phyloP scores from a whole-genome alignment of 2,329 filamentous ascomycete species.

The Trichophyton verrucosum region DNA sequence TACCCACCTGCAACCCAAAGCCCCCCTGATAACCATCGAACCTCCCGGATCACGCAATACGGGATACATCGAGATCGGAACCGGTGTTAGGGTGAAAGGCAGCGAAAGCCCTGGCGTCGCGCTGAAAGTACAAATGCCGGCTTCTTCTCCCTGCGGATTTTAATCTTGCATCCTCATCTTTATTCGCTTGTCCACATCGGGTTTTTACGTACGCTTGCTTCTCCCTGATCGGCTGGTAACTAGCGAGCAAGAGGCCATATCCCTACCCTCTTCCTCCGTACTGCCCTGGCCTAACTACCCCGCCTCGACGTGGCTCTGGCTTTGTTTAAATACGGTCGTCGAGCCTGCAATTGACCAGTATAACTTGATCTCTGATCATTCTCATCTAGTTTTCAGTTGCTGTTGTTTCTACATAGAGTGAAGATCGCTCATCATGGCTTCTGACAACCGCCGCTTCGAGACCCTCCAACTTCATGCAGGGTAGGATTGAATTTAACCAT shows the following conservation, averaged over 20 bases:
- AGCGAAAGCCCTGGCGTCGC: too few species aligned
- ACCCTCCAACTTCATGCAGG: slow-evolving; percentile 78
- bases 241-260: background rate
- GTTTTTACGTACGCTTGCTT: background rate
- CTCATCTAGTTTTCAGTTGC: background rate
- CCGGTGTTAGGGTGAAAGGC: too few species aligned
- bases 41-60: slow-evolving; percentile 1
- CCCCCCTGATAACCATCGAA: background rate
- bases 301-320: background rate
- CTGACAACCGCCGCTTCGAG: slow-evolving; percentile 50
- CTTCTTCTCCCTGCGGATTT: background rate
- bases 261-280: background rate
- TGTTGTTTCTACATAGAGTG: background rate
- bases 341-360: background rate
- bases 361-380: background rate
- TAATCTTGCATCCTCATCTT: background rate
- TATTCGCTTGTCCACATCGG: too few species aligned
- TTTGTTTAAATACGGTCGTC: background rate
- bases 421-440: background rate
- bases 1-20: background rate
- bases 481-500: slow-evolving; percentile 35
- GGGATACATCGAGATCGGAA: background rate
- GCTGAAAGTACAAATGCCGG: background rate
- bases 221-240: background rate
- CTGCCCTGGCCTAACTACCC: background rate